phyloP scores from a whole-genome alignment of 371 early-diverging fungal genomes.

The Actinomortierella wolfii region DNA sequence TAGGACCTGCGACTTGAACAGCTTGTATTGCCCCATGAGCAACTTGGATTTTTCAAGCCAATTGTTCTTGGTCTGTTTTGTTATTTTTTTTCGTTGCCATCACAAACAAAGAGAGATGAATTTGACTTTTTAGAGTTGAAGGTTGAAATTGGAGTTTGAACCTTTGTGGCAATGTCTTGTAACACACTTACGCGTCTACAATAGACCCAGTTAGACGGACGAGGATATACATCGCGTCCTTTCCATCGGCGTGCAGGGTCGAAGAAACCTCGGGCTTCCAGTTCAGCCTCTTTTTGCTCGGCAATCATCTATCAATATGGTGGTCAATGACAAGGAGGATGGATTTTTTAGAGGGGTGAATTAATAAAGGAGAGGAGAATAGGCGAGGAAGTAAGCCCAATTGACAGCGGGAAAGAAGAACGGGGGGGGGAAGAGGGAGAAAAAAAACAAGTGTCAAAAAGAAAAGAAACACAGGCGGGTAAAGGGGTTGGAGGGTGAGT shows the following conservation, averaged over 20 bases:
- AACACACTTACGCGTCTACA: constrained; percentile 31
- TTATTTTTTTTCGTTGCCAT: too few relatives aligned
- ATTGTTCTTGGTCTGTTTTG: constrained; percentile 44
- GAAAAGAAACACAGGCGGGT: too few relatives aligned
- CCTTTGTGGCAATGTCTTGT: not conserved
- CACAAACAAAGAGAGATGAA: too few relatives aligned
- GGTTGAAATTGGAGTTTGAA: too few relatives aligned
- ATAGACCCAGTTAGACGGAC: constrained; percentile 43
- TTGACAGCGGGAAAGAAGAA: not conserved
- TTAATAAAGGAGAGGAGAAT: not conserved
- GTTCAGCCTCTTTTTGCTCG: constrained; percentile 39
- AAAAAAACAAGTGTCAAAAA: not conserved
- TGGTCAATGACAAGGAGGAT: not conserved
- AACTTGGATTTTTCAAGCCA: constrained; percentile 44
- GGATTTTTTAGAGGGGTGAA: not conserved
- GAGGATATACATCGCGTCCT: constrained; percentile 42
- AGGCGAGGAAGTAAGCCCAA: not conserved
- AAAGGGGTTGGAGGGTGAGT: too few relatives aligned
- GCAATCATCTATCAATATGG: constrained; percentile 12
- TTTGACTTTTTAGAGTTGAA: too few relatives aligned
- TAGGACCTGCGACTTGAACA: constrained; percentile 30
- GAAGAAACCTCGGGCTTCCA: constrained; percentile 40
- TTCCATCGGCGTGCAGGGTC: constrained; percentile 43
- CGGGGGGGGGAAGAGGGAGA: not conserved
- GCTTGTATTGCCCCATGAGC: constrained; percentile 27